Percentiles rank a stretch among this genome's conserved stretches.
phyloP scores from a whole-genome alignment of 495 filamentous ascomycete genomes.

The Clavariopsis aquatica region DNA sequence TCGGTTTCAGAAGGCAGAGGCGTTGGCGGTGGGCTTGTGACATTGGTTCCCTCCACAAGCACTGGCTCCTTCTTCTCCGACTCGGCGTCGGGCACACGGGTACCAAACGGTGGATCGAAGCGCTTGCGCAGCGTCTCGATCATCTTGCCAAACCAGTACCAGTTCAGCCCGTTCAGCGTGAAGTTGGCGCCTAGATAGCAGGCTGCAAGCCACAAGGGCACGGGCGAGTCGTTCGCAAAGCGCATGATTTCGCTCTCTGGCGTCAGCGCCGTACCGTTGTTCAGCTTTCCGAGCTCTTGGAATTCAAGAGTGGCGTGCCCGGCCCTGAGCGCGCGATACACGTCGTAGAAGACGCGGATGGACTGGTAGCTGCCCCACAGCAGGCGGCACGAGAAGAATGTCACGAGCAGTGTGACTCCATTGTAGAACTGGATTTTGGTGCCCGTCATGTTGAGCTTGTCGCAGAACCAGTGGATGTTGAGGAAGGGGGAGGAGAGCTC shows the following conservation, averaged over 20 bases:
- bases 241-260: conserved; percentile 50
- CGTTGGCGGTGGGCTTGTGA: conserved; percentile 22
- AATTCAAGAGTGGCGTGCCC: conserved; percentile 11
- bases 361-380: conserved; percentile 90
- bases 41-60: conserved; percentile 35
- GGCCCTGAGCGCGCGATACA: conserved; percentile 59
- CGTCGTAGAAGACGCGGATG: conserved; percentile 71
- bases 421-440: conserved; percentile 81
- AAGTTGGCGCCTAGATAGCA: conserved; percentile 78
- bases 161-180: conserved; percentile 82
- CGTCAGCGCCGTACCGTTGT: conserved; percentile 13
- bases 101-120: conserved; percentile 66
- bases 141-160: conserved; percentile 98
- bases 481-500: conserved; percentile 66
- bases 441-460: conserved; percentile 94
- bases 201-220: conserved; percentile 79
- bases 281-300: conserved; percentile 8
- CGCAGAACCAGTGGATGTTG: conserved; percentile 95
- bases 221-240: conserved; percentile 51
- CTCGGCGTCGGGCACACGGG: conserved; percentile 32
- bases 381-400: conserved; percentile 87
- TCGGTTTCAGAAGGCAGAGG: not conserved
- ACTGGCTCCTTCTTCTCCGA: conserved; percentile 27
- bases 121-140: conserved; percentile 85
- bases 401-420: conserved; percentile 67